Base-by-base conservation (phyloP, 1,284 basidiomycete species). In the Lignosus rhinocerotis region DNA sequence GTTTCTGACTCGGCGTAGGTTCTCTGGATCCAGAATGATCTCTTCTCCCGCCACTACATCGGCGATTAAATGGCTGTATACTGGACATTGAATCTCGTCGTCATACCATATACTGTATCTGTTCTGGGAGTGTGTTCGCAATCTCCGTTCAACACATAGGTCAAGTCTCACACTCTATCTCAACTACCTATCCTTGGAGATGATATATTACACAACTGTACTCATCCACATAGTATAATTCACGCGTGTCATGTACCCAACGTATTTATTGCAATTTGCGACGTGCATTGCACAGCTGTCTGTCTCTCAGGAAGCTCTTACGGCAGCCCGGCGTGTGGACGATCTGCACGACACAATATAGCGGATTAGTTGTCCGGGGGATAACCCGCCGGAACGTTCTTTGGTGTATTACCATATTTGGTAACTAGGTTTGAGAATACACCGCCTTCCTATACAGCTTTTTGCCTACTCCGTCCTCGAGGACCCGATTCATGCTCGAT, bases 1-100 rank as follows among this genome's bases (percentile, higher is more conserved):
- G 45, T 51, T 48, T n/a, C 50, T 58, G 7, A 55, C 19, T n/a
- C 11, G 34, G 3, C 34, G 19, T 36, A 79, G 77, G 69, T 79
- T 44, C 64, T 80, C 14, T 79, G 78, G 78, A 76, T 80, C 25
- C 78, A 81, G 63, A 81, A 80, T 53, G 78, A 79, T 53, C 70
- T 79, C n/a, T 79, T 79, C 59, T 72, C 77, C 11, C 73, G 77
- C 12, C 77, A 79, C 56, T 78, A 78, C 55, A 72, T 77, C 51
- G 61, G 71, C 50, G 71, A 72, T 56, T 72, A 53, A 61, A 34
- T 56, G 11, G 30, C 30, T 44, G 7, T 45, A 44, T 38, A 50
- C 42, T 25, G 17, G 30, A 25, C 50, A 42, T 42, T 7, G 30
- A 5, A 6, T 17, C 11, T 16, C 11, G 21, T 14, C 19, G 11